phyloP scores from a whole-genome alignment of 495 filamentous ascomycete species.

The Talaromyces trachyspermus region DNA sequence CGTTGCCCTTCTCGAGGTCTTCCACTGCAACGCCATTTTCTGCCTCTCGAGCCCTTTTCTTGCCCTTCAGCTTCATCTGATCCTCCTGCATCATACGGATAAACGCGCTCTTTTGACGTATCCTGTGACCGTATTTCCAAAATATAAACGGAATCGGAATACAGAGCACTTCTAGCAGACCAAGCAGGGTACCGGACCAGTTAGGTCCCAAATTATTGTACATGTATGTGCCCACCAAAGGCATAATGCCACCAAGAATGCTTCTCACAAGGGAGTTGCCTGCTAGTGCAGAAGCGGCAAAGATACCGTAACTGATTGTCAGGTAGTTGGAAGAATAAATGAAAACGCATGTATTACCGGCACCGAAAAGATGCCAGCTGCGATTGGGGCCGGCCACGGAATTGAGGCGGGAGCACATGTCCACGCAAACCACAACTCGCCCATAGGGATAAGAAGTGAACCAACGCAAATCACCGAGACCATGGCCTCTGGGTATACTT shows the following conservation, averaged over 20 bases:
- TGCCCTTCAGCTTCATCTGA: constrained; percentile 51
- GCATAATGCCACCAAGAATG: constrained; percentile 61
- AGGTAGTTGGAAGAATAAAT: constrained; percentile 77
- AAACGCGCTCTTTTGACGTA: constrained; percentile 59
- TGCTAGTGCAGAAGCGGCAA: constrained; percentile 68
- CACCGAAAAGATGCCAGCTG: constrained; percentile 75
- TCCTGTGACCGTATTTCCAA: constrained; percentile 52
- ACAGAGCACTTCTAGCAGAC: constrained; percentile 64
- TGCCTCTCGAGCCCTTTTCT: constrained; percentile 15
- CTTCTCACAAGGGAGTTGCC: constrained; percentile 68
- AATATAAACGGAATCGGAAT: constrained; percentile 68
- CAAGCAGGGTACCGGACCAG: constrained; percentile 69
- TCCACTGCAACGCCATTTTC: no score
- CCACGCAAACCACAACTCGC: constrained; percentile 75
- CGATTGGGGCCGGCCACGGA: constrained; percentile 67
- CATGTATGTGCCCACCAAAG: constrained; percentile 64
- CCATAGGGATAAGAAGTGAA: constrained; percentile 57
- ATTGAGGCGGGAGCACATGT: constrained; percentile 65
- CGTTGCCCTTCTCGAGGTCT: constrained; percentile 1
- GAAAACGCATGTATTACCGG: constrained; percentile 70
- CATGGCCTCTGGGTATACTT: constrained; percentile 63
- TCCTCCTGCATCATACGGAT: constrained; percentile 71
- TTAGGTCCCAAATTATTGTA: constrained; percentile 69
- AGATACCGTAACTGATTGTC: constrained; percentile 69
- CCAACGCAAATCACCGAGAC: constrained; percentile 66